Conservation (phyloP, 148 eudicot species). For the Dysphania ambrosioides region DNA sequence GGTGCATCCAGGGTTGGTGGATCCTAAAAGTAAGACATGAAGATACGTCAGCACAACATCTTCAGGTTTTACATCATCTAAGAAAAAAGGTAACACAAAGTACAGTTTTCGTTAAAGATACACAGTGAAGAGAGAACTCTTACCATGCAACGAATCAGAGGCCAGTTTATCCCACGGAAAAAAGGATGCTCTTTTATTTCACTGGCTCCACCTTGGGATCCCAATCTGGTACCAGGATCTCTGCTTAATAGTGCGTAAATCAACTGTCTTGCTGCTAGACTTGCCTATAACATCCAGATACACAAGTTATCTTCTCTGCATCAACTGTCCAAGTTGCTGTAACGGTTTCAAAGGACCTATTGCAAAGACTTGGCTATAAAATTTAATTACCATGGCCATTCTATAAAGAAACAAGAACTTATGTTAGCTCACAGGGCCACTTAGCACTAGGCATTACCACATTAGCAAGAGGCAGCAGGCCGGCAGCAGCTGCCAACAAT, state of each 20-base stretch:
- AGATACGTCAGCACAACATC: constrained; percentile 7
- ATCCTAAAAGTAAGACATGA: constrained; percentile 40
- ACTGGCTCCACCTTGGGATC: constrained; percentile 69
- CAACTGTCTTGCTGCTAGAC: constrained; percentile 81
- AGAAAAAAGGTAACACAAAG: neutral
- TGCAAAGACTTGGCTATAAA: neutral
- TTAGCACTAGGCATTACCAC: neutral
- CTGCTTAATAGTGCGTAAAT: constrained; percentile 71
- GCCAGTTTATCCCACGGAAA: constrained; percentile 90
- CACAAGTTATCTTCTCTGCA: neutral
- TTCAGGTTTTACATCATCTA: neutral
- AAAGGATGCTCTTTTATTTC: constrained; percentile 83
- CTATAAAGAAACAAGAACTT: too few species aligned
- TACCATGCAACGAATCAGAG: constrained; percentile 96
- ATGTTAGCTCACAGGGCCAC: neutral
- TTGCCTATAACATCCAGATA: constrained; percentile 50
- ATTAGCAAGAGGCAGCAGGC: neutral
- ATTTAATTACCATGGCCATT: neutral
- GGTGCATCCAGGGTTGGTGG: constrained; percentile 85
- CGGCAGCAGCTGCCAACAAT: neutral
- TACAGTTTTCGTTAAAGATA: neutral
- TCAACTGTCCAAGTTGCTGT: neutral
- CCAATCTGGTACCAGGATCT: constrained; percentile 85
- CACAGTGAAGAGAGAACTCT: neutral
- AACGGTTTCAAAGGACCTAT: neutral